Evolutionary conservation across 106 monocot genomes (phyloP), one percentile per base, ranked within the genome.

Genomic region (Amphibolis antarctica): DNA sequence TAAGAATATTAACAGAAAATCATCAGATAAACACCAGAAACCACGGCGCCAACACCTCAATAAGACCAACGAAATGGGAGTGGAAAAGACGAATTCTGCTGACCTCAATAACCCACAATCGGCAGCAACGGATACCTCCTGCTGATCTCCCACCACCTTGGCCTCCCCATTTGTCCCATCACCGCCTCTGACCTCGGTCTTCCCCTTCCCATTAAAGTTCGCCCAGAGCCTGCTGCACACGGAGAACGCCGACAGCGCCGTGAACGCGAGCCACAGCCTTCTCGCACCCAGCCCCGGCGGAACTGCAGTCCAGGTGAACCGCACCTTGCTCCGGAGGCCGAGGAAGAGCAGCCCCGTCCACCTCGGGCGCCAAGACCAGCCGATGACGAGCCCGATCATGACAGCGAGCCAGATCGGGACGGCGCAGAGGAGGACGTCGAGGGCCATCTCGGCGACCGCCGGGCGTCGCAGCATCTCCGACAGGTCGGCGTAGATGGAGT

Each of bases 351-450:
- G 74, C 29, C 94, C 94, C 49, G 94, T 86, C 94, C 94, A 94
- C 26, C 94, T 71, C 63, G 94, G 94, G 46, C 86, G 58, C 89
- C 94, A 94, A 20, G 94, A 84, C 94, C 94, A 94, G 18, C 94
- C 94, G 67, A 94, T 86, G 46, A 81, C 83, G 42, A 94, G 60
- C 12, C 94, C 94, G 68, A 94, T 94, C 94, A 86, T 89, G 31
- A 94, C 89, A 9, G 94, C 94, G 23, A 81, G 64, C 94, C 94
- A 94, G 77, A 94, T 89, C 83, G 89, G 89, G 50, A 94, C 94
- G 14, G 81, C 58, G 72, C 89, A 89, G 23, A 94, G 76, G 51
- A 94, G 63, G 17, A 89, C 46, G 73, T 94, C 94, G 44, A 94
- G 56, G 61, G 74, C 49, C 67, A 83, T 77, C 66, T 93, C 93